Percentiles rank a stretch among this genome's conserved stretches.
These are phyloP conservation scores for Adenanthera pavonina DNA, from an alignment of 306 rosid genomes.

Conservation along the genomic window DNA sequence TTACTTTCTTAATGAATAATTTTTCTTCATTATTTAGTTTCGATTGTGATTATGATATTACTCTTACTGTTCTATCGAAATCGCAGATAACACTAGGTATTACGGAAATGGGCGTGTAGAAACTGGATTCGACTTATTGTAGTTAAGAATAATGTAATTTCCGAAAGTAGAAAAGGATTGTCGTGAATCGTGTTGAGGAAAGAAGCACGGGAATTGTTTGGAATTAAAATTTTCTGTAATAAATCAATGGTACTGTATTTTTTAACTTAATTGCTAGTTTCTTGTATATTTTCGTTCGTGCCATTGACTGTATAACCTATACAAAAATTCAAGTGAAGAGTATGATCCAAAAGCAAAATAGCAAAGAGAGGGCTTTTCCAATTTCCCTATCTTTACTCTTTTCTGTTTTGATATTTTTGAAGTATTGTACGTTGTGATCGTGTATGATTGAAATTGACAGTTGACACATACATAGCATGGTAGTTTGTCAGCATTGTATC, in stretches of 20 bases:
- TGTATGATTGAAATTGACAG: neutral
- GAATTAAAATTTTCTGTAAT: neutral
- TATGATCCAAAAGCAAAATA: constrained; percentile 2
- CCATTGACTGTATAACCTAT: neutral
- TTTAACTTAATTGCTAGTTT: neutral
- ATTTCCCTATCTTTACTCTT: neutral
- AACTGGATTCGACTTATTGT: neutral
- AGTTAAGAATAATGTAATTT: neutral
- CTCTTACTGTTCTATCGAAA: constrained; percentile 33
- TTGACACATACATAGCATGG: neutral
- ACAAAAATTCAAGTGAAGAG: neutral
- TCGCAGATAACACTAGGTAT: neutral
- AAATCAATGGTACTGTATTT: constrained; percentile 5
- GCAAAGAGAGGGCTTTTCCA: neutral
- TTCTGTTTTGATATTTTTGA: constrained; percentile 1
- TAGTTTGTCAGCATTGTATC: neutral
- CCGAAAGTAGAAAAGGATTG: constrained; percentile 9
- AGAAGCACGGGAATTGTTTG: constrained; percentile 7
- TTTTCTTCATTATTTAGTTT: neutral
- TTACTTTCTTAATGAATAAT: neutral
- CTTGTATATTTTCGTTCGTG: neutral
- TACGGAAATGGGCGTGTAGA: neutral
- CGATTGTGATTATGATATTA: neutral
- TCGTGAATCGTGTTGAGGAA: neutral
- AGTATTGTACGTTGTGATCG: neutral